Conservation (phyloP, 495 filamentous ascomycete species). For the Penicillium angulare region DNA sequence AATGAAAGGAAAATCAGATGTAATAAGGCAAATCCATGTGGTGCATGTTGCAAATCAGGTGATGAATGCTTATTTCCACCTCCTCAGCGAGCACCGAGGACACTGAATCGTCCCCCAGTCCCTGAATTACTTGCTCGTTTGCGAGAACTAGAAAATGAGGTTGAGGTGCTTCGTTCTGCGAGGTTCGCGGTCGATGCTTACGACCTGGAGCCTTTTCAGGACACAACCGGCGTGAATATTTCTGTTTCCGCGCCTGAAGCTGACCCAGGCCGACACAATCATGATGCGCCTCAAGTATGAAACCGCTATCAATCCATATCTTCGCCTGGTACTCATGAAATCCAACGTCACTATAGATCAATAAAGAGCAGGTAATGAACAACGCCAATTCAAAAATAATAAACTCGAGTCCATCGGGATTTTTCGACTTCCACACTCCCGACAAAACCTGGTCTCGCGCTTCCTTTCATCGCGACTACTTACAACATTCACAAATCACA, state of each 20-base stretch:
- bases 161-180: constrained; percentile 46
- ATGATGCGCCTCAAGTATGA: no score
- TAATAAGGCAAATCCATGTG: constrained; percentile 55
- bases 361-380: not conserved
- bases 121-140: constrained; percentile 65
- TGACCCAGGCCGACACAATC: no score
- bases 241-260: no score
- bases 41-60: constrained; percentile 65
- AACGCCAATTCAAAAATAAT: not conserved
- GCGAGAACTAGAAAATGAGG: constrained; percentile 68
- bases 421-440: not conserved
- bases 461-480: not conserved
- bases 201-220: no score
- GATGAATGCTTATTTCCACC: constrained; percentile 72
- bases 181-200: no score
- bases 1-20: constrained; percentile 15
- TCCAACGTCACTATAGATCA: no score
- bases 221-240: no score
- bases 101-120: constrained; percentile 51
- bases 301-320: no score
- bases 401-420: not conserved
- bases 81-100: constrained; percentile 64
- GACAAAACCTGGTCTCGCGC: not conserved
- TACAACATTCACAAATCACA: constrained; percentile 40
- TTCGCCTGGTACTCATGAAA: no score